These are phyloP conservation scores for Geosiphon pyriformis DNA, from an alignment of 192 early-diverging fungal species.

Conservation along the genomic window DNA sequence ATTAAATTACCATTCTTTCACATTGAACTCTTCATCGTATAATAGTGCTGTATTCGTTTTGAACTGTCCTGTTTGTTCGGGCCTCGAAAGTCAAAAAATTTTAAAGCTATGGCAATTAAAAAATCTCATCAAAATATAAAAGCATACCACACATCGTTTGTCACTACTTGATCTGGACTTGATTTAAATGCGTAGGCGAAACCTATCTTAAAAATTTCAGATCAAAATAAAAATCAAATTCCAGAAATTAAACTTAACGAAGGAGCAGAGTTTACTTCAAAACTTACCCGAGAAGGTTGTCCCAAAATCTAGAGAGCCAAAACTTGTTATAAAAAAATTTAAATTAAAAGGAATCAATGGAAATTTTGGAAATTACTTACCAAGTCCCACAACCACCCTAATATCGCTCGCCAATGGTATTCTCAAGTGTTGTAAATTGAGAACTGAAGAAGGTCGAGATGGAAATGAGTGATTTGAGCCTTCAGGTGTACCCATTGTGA, in stretches of 20 bases:
- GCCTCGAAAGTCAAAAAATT: background rate
- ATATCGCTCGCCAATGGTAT: too few relatives aligned
- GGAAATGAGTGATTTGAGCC: too few relatives aligned
- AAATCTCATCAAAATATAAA: background rate
- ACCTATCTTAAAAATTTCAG: background rate
- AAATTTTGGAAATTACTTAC: background rate
- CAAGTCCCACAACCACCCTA: constrained; percentile 5
- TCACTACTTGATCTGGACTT: constrained; percentile 7
- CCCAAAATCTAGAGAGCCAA: background rate
- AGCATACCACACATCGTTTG: constrained; percentile 7
- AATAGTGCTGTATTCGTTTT: constrained; percentile 11
- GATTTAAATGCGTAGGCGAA: constrained; percentile 13
- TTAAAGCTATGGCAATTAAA: background rate
- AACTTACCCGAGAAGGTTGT: constrained; percentile 5
- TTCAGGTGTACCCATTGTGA: too few relatives aligned
- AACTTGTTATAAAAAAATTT: background rate
- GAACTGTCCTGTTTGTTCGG: constrained; percentile 15
- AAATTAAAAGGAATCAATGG: background rate
- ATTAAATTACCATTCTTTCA: background rate
- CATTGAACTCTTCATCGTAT: constrained; percentile 6
- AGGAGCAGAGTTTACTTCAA: background rate
- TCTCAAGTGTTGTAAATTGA: too few relatives aligned
- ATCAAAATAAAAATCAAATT: background rate
- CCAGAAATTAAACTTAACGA: background rate
- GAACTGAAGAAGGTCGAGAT: too few relatives aligned